Conservation (phyloP, 2,329 filamentous ascomycete genomes). For the Claviceps capensis region DNA sequence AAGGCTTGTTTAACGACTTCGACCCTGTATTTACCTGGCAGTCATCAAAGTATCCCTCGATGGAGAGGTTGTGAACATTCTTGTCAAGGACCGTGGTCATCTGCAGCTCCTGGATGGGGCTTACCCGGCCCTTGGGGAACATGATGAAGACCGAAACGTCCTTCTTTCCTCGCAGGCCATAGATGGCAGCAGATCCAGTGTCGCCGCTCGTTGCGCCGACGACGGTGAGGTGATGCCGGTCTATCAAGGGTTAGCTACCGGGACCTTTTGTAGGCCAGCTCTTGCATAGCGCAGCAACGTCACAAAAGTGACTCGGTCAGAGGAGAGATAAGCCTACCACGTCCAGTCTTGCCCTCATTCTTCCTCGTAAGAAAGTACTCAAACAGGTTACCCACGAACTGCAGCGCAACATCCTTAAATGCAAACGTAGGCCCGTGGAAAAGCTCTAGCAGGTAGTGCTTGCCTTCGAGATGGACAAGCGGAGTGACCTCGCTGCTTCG, state of each 20-base stretch:
- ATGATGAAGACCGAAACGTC: slow-evolving; percentile 95
- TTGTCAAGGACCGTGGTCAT: slow-evolving; percentile 88
- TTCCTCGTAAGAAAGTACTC: slow-evolving; percentile 71
- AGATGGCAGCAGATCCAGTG: slow-evolving; percentile 90
- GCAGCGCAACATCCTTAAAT: slow-evolving; percentile 93
- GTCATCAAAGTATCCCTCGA: slow-evolving; percentile 88
- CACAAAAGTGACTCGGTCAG: neutral
- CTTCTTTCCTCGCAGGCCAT: slow-evolving; percentile 87
- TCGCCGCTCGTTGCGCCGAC: slow-evolving; percentile 79
- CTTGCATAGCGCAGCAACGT: neutral
- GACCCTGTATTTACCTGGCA: slow-evolving; percentile 52
- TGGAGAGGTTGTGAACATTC: slow-evolving; percentile 86
- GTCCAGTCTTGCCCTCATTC: slow-evolving; percentile 54
- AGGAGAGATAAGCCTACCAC: slow-evolving; percentile 21
- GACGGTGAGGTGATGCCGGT: slow-evolving; percentile 70
- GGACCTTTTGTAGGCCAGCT: neutral
- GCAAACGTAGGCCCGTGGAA: slow-evolving; percentile 94
- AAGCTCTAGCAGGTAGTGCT: slow-evolving; percentile 78
- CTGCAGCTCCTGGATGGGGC: slow-evolving; percentile 85
- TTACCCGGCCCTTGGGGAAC: slow-evolving; percentile 80
- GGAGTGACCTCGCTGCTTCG: slow-evolving; percentile 67
- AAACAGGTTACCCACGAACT: slow-evolving; percentile 92
- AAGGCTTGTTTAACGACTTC: too few relatives aligned
- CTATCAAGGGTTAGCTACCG: slow-evolving; percentile 21
- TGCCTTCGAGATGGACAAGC: slow-evolving; percentile 57